Conservation (phyloP, 345 rosid species). For the Garcia nutans region DNA sequence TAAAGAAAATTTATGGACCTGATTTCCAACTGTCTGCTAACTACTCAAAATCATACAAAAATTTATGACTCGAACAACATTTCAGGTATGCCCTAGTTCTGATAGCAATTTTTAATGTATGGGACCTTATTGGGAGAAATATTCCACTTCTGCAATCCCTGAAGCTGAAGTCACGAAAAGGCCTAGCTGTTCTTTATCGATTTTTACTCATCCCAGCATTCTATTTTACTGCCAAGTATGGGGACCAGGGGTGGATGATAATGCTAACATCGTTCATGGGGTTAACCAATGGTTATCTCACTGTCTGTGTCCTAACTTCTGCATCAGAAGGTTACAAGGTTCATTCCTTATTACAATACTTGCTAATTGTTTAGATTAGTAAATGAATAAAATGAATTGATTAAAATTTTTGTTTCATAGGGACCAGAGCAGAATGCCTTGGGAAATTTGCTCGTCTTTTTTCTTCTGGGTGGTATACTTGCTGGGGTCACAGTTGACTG, state of each 20-base stretch:
- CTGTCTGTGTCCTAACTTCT: conserved; percentile 65
- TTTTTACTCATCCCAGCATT: conserved; percentile 63
- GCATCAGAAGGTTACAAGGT: conserved; percentile 90
- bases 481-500: conserved; percentile 58
- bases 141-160: conserved; percentile 48
- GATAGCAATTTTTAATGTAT: conserved; percentile 61
- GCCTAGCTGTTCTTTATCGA: conserved; percentile 50
- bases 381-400: neutral
- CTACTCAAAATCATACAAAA: neutral
- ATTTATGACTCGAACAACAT: neutral
- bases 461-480: conserved; percentile 52
- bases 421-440: conserved; percentile 74
- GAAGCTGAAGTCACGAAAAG: conserved; percentile 55
- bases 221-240: conserved; percentile 70
- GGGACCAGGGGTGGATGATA: conserved; percentile 84
- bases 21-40: too few species aligned
- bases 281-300: conserved; percentile 61
- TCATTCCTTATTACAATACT: neutral
- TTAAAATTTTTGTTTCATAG: conserved; percentile 19
- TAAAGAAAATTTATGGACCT: neutral
- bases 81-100: conserved; percentile 73
- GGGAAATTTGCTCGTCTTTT: conserved; percentile 60
- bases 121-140: conserved; percentile 64
- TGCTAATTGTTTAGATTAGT: neutral
- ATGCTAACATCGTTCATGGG: conserved; percentile 70